Conservation (phyloP, 306 rosid species). For the Medicago ruthenica region DNA sequence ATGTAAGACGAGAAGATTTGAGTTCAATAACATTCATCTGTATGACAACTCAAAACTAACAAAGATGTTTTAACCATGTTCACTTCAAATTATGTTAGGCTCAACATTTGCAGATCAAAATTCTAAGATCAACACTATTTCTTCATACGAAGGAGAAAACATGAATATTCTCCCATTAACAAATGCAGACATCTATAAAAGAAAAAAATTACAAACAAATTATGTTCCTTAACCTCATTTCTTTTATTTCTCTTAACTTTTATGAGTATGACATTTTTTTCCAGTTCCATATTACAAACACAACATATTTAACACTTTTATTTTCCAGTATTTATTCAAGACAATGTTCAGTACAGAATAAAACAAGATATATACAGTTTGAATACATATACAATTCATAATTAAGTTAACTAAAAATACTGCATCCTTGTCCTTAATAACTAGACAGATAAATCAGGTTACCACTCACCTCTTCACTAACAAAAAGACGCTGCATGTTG, state of each 20-base stretch:
- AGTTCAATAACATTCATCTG: background rate
- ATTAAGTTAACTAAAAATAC: slow-evolving; percentile 7
- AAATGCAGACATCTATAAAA: background rate
- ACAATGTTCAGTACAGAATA: slow-evolving; percentile 18
- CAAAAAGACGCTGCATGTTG: slow-evolving; percentile 71
- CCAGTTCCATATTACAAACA: slow-evolving; percentile 8
- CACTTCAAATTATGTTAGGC: slow-evolving; percentile 1
- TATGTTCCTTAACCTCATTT: slow-evolving; percentile 1
- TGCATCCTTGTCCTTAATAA: background rate
- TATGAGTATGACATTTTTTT: background rate
- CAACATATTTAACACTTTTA: background rate
- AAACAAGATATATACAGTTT: slow-evolving; percentile 13
- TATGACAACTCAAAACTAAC: slow-evolving; percentile 1
- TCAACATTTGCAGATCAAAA: slow-evolving; percentile 16
- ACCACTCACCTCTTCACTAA: slow-evolving; percentile 80
- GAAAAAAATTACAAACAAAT: background rate
- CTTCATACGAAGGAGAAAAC: background rate
- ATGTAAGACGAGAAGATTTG: background rate
- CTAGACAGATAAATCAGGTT: slow-evolving; percentile 25
- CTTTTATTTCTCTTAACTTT: background rate
- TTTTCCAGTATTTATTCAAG: slow-evolving; percentile 7
- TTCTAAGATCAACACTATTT: slow-evolving; percentile 17
- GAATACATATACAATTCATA: slow-evolving; percentile 7
- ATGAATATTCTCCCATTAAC: background rate
- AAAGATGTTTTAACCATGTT: background rate